Conservation (phyloP, 805 yeast genomes). For the Candida saitoana region DNA sequence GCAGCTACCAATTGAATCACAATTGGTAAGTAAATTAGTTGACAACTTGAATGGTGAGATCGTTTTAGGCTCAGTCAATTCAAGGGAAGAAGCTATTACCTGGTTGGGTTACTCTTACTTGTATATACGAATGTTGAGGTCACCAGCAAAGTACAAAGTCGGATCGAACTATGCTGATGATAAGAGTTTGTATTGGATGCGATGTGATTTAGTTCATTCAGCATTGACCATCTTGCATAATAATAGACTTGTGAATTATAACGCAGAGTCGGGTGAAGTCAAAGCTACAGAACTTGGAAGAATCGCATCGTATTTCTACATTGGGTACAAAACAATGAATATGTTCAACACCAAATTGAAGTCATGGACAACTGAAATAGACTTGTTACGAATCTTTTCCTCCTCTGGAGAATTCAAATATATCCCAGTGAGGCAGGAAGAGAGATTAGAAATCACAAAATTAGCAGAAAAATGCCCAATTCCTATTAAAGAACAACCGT, state of each 20-base stretch:
- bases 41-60: conserved; percentile 86
- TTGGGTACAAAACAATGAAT: conserved; percentile 68
- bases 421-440: conserved; percentile 84
- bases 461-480: conserved; percentile 75
- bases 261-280: conserved; percentile 40
- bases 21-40: conserved; percentile 62
- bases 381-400: conserved; percentile 72
- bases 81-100: conserved; percentile 60
- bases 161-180: conserved; percentile 61
- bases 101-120: conserved; percentile 84
- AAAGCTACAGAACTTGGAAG: conserved; percentile 63
- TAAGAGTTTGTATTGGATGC: conserved; percentile 40
- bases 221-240: conserved; percentile 60
- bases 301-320: conserved; percentile 84
- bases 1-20: conserved; percentile 90
- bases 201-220: conserved; percentile 71
- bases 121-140: conserved; percentile 68
- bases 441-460: conserved; percentile 65
- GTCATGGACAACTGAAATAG: conserved; percentile 66
- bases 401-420: conserved; percentile 80
- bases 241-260: conserved; percentile 58
- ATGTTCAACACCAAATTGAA: conserved; percentile 59
- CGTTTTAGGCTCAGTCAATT: conserved; percentile 61
- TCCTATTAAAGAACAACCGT: conserved; percentile 71
- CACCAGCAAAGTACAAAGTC: conserved; percentile 73